A percentile compares a stretch with the other conserved stretches of the same genome.
phyloP scores from a whole-genome alignment of 257 asterid species.

The Plantago elongata region DNA sequence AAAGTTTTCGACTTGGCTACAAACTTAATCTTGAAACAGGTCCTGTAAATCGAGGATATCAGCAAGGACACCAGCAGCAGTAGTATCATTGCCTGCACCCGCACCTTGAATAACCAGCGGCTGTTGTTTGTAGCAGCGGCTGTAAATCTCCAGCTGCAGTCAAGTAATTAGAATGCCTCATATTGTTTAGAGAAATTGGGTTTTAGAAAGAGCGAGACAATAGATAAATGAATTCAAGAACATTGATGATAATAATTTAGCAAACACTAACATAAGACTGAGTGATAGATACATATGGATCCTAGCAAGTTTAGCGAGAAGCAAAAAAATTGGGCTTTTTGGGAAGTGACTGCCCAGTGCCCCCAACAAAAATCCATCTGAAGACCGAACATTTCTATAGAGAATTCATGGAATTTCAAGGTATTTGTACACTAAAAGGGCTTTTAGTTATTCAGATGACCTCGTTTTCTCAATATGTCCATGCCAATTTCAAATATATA shows the following conservation, averaged over 20 bases:
- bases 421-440: too few species aligned
- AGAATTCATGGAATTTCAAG: too few species aligned
- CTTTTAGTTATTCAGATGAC: too few species aligned
- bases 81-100: constrained; percentile 90
- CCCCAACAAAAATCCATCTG: too few species aligned
- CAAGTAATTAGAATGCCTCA: not conserved
- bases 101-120: constrained; percentile 94
- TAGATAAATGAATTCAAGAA: constrained; percentile 2
- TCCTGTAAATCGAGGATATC: constrained; percentile 86
- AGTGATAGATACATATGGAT: not conserved
- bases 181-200: not conserved
- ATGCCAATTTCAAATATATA: not conserved
- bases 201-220: not conserved
- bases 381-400: too few species aligned
- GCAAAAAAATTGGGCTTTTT: too few species aligned
- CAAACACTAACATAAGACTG: not conserved
- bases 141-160: constrained; percentile 73
- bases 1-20: too few species aligned
- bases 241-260: not conserved
- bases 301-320: not conserved
- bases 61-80: constrained; percentile 90
- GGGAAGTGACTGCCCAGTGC: too few species aligned
- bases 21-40: constrained; percentile 27
- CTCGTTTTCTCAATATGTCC: not conserved
- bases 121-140: constrained; percentile 66